Conservation (phyloP, 1,139 yeast genomes). For the Insectozyma bohioensis region DNA sequence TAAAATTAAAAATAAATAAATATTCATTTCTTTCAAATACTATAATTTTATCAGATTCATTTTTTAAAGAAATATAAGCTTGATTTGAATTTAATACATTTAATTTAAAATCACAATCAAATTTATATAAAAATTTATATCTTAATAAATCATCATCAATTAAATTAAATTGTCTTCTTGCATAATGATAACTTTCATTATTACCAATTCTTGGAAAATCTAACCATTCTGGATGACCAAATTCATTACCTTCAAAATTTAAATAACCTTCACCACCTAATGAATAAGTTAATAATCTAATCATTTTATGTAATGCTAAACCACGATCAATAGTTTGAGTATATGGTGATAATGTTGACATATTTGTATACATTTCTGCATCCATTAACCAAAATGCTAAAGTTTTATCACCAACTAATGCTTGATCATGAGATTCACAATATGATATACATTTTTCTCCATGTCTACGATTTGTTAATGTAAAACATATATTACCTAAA, state of each 20-base stretch:
- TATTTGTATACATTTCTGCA: constrained; percentile 95
- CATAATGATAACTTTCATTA: constrained; percentile 85
- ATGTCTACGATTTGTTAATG: constrained; percentile 85
- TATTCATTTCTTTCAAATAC: constrained; percentile 88
- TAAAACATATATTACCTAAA: constrained; percentile 72
- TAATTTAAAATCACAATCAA: constrained; percentile 84
- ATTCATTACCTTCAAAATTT: constrained; percentile 96
- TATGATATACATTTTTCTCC: constrained; percentile 89
- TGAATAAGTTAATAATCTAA: constrained; percentile 79
- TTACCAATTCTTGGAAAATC: constrained; percentile 95
- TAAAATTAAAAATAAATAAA: constrained; percentile 84
- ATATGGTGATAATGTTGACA: constrained; percentile 73
- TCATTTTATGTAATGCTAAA: constrained; percentile 84
- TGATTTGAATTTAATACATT: constrained; percentile 81
- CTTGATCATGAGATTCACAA: constrained; percentile 97
- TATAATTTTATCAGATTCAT: constrained; percentile 83
- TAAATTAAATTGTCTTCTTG: constrained; percentile 90
- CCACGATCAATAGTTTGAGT: constrained; percentile 88
- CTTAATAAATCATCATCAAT: constrained; percentile 77
- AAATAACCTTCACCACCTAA: constrained; percentile 96
- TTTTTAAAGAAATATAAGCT: constrained; percentile 85
- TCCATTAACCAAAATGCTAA: constrained; percentile 98
- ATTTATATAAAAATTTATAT: constrained; percentile 72
- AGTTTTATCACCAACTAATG: constrained; percentile 95
- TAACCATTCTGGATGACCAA: constrained; percentile 99